Base-by-base conservation (phyloP, 768 basidiomycete species). In the Boletellus ananas region DNA sequence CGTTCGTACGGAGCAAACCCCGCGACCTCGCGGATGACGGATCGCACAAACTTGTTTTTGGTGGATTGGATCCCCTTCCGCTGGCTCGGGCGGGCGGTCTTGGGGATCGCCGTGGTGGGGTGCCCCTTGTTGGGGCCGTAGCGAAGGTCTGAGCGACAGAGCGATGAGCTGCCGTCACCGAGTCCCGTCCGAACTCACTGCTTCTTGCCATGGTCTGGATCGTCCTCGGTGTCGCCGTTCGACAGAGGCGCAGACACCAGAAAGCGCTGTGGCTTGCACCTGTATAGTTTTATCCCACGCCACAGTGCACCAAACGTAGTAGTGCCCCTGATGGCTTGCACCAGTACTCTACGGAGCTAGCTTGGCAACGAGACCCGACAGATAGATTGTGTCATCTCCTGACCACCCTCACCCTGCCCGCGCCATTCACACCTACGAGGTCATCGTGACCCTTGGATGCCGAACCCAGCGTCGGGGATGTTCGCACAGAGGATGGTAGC, bases 1-100 rank as follows among this genome's bases (percentile, higher is more conserved):
- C 94, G 81, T 81, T 99, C 96, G 71, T 99, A 98, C 33, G 95
- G 87, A 33, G 93, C 89, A 77, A 96, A 97, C 54, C 95, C 95
- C 63, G 84, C 92, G 69, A 99, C 96, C 80, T 99, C 96, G 61
- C 95, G 84, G 65, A 98, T 79, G 55, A 98, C 80, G 58, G 85
- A 87, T 69, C 90, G 88, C 68, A 97, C 94, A 64, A 99, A 93
- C 64, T 87, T 87, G 68, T 87, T 94, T 78, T 92, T 93, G 60
- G 84, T 82, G 42, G 90, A 93, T 67, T 83, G 83, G 56, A 83
- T 76, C 60, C 96, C 96, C 80, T 97, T 98, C 72, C 91, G 89
- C 65, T 96, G 84, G 66, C 85, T 87, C 48, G 94, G 94, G 63
- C 85, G 83, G 42, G 76, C 71, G 43, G 72, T 72, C 74, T 87